phyloP scores from a whole-genome alignment of 2,329 filamentous ascomycete genomes.

The Dothistroma septosporum region DNA sequence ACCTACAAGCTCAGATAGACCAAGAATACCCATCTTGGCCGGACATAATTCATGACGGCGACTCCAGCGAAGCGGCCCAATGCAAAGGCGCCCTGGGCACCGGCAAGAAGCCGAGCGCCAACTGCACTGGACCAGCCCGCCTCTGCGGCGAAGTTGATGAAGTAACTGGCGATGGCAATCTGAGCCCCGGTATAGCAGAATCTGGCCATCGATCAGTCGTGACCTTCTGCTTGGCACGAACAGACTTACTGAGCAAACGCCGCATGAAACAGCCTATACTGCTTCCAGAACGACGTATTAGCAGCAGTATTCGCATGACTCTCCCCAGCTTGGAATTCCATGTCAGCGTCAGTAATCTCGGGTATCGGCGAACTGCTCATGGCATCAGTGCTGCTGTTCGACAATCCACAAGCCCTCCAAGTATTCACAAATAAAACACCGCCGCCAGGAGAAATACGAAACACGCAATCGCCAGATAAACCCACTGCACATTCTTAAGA shows the following conservation, averaged over 20 bases:
- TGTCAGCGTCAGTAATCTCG: slow-evolving; percentile 60
- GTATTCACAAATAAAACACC: slow-evolving; percentile 52
- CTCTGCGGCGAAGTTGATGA: slow-evolving; percentile 60
- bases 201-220: neutral
- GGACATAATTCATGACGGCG: slow-evolving; percentile 61
- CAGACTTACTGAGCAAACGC: slow-evolving; percentile 64
- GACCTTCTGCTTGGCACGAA: neutral
- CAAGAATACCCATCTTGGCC: slow-evolving; percentile 67
- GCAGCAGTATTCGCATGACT: slow-evolving; percentile 34
- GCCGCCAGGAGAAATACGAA: slow-evolving; percentile 56
- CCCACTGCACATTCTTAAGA: slow-evolving; percentile 60
- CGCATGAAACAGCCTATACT: slow-evolving; percentile 72
- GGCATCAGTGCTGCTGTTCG: neutral
- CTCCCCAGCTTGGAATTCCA: slow-evolving; percentile 49
- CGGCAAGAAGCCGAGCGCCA: slow-evolving; percentile 66
- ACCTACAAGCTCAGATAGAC: slow-evolving; percentile 54
- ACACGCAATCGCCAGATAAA: slow-evolving; percentile 59
- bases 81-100: slow-evolving; percentile 69
- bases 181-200: slow-evolving; percentile 74
- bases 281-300: slow-evolving; percentile 51
- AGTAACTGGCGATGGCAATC: slow-evolving; percentile 54
- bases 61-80: slow-evolving; percentile 67
- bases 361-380: slow-evolving; percentile 42
- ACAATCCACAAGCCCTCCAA: neutral
- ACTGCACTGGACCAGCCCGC: slow-evolving; percentile 51